These are phyloP conservation scores for Coix lacrymajobi DNA, from an alignment of 176 grass and related monocot species.

Conservation along the genomic window DNA sequence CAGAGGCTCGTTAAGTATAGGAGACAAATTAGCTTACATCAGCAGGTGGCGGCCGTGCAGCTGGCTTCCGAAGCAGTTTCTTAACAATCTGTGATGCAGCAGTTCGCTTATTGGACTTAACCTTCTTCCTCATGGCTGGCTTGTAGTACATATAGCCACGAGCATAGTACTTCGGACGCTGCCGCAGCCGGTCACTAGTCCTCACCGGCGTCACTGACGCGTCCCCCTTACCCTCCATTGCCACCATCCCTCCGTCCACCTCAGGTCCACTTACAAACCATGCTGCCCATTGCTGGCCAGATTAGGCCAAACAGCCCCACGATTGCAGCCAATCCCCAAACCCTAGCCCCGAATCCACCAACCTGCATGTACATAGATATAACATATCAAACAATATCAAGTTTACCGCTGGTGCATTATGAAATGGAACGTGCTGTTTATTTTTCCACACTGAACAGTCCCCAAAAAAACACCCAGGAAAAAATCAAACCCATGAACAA, in stretches of 20 bases:
- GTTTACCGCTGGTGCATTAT: slow-evolving; percentile 3
- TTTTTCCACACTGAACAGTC: neutral
- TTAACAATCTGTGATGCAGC: slow-evolving; percentile 90
- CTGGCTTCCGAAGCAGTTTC: slow-evolving; percentile 69
- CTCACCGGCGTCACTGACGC: slow-evolving; percentile 41
- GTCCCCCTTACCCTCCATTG: slow-evolving; percentile 40
- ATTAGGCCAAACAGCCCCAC: slow-evolving; percentile 14
- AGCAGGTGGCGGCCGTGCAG: slow-evolving; percentile 36
- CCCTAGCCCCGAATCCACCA: slow-evolving; percentile 43
- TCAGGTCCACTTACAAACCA: slow-evolving; percentile 15
- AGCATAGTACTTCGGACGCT: slow-evolving; percentile 61
- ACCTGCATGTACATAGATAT: neutral
- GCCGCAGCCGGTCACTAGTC: slow-evolving; percentile 69
- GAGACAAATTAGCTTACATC: slow-evolving; percentile 62
- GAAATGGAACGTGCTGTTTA: slow-evolving; percentile 2
- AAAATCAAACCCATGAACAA: neutral
- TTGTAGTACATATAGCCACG: slow-evolving; percentile 68
- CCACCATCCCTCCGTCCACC: slow-evolving; percentile 15
- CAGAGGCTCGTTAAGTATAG: neutral
- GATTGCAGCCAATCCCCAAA: slow-evolving; percentile 33
- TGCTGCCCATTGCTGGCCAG: slow-evolving; percentile 5
- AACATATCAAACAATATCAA: neutral
- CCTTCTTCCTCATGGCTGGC: slow-evolving; percentile 72
- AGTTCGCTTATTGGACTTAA: slow-evolving; percentile 84
- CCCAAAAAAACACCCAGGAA: neutral